Evolutionary conservation across 1,284 basidiomycete species (phyloP), one percentile per base, ranked within the genome.

Genomic region (Puccinia brachypodii): DNA sequence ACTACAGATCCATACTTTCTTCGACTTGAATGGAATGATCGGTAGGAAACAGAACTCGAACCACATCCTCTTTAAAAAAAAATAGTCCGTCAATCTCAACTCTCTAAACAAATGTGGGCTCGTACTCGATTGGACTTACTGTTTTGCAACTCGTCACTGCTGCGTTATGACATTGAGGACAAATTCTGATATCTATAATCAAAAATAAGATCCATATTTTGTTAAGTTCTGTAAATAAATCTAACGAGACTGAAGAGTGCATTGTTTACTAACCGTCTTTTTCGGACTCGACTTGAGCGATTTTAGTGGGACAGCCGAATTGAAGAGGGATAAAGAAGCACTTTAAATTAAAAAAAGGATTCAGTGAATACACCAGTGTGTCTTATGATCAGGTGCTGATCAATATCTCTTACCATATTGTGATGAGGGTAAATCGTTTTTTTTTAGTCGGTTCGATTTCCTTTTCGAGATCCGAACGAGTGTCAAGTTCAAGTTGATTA

Each of bases 11-110:
- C 77, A 79, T 6, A 79, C 64, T n/a, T 79, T 69, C 56, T 79
- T 79, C 9, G 77, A 79, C 69, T 79, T 79, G 64, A 79, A 79
- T 19, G 77, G 77, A 44, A 79, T 72, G 13, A 79, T 56, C n/a
- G 77, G 77, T 19, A 79, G 36, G 66, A 79, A 79, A 60, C 77
- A 79, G 42, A 79, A 79, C 40, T 79, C 77, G 69, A 79, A 79
- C 77, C 77, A 79, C 50, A 71, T 79, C 56, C 77, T 16, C 77
- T 79, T 38, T 14, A 64, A 42, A 19, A 47, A 22, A 28, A 75
- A 13, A 60, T 8, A 38, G 25, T 8, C 40, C 36, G 22, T 16
- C 31, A 31, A 74, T 14, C 16, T 56, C 36, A 56, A 28, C n/a
- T n/a, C n/a, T n/a, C n/a, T n/a, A n/a, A n/a, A n/a, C 6, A 8